Evolutionary conservation across 1,284 basidiomycete species (phyloP).

Genomic region (Tilletia walkeri): DNA sequence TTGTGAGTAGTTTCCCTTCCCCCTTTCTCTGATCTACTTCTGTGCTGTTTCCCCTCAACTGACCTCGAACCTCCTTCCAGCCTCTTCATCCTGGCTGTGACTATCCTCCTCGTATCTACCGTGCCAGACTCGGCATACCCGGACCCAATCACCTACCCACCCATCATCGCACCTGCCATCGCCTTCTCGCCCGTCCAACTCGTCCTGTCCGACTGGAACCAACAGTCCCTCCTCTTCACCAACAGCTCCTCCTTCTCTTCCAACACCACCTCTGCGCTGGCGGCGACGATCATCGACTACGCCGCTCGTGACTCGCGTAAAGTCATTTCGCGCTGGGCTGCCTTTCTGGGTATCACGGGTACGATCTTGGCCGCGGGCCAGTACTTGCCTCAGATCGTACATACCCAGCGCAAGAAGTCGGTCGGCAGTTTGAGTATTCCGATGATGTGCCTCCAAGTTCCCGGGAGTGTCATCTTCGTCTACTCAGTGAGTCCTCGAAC

Average conservation of each 20-base stretch:
- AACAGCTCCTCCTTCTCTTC: not conserved
- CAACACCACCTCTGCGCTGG: not conserved
- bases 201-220: conserved; percentile 11
- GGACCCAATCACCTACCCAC: conserved; percentile 12
- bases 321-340: conserved; percentile 66
- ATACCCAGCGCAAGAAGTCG: conserved; percentile 74
- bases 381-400: conserved; percentile 80
- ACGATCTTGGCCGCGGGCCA: conserved; percentile 76
- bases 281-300: not conserved
- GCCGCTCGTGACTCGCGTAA: conserved; percentile 30
- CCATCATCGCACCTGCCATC: not conserved
- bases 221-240: conserved; percentile 3
- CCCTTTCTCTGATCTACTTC: conserved; percentile 8
- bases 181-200: conserved; percentile 17
- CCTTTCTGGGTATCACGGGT: conserved; percentile 80
- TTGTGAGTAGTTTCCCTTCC: conserved; percentile 63
- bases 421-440: conserved; percentile 89
- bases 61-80: not conserved
- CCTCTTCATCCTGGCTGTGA: conserved; percentile 28
- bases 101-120: conserved; percentile 27
- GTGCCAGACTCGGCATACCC: conserved; percentile 29
- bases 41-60: not conserved
- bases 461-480: conserved; percentile 85
- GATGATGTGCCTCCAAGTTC: conserved; percentile 92
- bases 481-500: conserved; percentile 75